phyloP scores from a whole-genome alignment of 2,329 filamentous ascomycete genomes.

The Cladosporium phlei region DNA sequence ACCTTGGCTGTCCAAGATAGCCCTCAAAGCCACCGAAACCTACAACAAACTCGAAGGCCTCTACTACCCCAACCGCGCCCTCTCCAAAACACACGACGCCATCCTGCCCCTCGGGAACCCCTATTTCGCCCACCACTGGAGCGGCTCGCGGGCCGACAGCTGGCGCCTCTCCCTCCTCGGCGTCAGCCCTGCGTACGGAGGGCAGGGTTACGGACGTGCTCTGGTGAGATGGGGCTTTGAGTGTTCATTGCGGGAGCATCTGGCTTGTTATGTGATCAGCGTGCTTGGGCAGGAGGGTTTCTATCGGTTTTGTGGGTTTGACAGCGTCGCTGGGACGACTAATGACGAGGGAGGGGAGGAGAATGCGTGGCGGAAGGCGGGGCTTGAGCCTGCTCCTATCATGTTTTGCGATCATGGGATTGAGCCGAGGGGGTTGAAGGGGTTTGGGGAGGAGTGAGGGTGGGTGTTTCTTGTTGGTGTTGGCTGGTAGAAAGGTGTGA shows the following conservation, averaged over 20 bases:
- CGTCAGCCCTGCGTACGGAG: constrained; percentile 21
- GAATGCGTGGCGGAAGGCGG: constrained; percentile 1
- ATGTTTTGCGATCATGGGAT: constrained; percentile 24
- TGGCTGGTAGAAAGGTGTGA: too few relatives aligned
- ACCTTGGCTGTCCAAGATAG: background rate
- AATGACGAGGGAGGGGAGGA: constrained; percentile 19
- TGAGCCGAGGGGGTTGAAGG: constrained; percentile 17
- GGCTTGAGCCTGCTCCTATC: constrained; percentile 16
- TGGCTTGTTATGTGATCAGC: constrained; percentile 33
- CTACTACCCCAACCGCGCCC: constrained; percentile 23
- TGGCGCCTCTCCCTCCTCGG: constrained; percentile 25
- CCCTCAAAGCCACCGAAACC: constrained; percentile 11
- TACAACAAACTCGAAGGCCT: constrained; percentile 23
- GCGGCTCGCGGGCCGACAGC: constrained; percentile 21
- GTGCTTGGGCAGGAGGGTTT: constrained; percentile 26
- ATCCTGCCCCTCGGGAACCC: constrained; percentile 17
- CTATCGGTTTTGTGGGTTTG: constrained; percentile 24
- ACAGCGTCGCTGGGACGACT: constrained; percentile 18
- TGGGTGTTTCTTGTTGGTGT: too few relatives aligned
- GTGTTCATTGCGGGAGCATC: constrained; percentile 46
- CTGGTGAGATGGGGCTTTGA: constrained; percentile 28
- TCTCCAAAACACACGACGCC: constrained; percentile 15
- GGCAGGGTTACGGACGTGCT: constrained; percentile 23
- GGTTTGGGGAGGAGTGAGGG: constrained; percentile 21
- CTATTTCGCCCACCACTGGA: constrained; percentile 23